phyloP scores from a whole-genome alignment of 805 yeast genomes.

The Kluyveromyces dobzhanskii region DNA sequence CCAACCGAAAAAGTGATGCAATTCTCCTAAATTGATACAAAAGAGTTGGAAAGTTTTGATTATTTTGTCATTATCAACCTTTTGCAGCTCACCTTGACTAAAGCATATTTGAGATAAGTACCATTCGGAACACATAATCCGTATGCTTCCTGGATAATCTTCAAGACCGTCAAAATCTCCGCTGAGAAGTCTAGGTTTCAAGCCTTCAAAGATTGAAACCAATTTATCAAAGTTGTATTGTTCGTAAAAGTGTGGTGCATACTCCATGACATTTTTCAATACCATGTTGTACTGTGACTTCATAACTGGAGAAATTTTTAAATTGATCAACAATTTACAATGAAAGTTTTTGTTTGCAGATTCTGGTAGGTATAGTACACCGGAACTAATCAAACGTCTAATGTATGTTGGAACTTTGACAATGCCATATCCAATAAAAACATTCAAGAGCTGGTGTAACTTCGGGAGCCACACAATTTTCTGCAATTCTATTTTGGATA shows the following conservation, averaged over 20 bases:
- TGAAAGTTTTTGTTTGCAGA: conserved; percentile 45
- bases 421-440: conserved; percentile 33
- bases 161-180: conserved; percentile 14
- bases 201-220: conserved; percentile 27
- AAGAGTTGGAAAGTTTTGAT: conserved; percentile 17
- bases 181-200: conserved; percentile 18
- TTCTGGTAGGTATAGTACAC: conserved; percentile 59
- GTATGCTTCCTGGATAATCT: conserved; percentile 34
- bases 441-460: conserved; percentile 39
- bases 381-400: conserved; percentile 77
- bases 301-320: conserved; percentile 43
- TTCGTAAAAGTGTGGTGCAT: conserved; percentile 30
- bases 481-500: conserved; percentile 22
- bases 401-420: conserved; percentile 53
- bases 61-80: conserved; percentile 11
- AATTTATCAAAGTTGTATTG: conserved; percentile 27
- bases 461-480: conserved; percentile 22
- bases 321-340: conserved; percentile 45
- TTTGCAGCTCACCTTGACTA: conserved; percentile 20
- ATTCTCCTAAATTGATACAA: conserved; percentile 20
- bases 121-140: conserved; percentile 42
- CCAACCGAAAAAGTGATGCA: conserved; percentile 30
- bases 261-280: conserved; percentile 40
- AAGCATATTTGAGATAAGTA: conserved; percentile 36
- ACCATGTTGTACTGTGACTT: conserved; percentile 50